Evolutionary conservation across 768 basidiomycete species (phyloP).

Genomic region (Phallus indusiatus): DNA sequence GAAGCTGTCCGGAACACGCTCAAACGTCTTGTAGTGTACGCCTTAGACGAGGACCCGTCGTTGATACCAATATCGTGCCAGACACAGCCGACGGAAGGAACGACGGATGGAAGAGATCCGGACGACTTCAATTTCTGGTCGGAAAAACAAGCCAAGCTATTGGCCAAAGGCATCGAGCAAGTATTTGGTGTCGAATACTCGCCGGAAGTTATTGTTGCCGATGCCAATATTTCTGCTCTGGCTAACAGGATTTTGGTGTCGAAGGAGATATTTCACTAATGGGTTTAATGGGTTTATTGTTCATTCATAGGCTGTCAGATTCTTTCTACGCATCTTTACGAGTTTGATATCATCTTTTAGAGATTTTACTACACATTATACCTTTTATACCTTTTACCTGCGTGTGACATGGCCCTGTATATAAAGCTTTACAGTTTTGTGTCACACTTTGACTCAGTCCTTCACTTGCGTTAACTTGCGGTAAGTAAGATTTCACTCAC

Average conservation of each 20-base stretch:
- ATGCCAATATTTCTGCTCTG: conserved; percentile 83
- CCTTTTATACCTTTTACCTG: too few relatives aligned
- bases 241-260: conserved; percentile 78
- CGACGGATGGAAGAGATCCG: conserved; percentile 47
- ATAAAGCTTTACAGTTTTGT: too few relatives aligned
- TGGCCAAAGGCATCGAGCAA: conserved; percentile 68
- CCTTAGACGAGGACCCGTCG: conserved; percentile 78
- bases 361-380: too few relatives aligned
- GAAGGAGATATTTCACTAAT: conserved; percentile 36
- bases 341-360: neutral
- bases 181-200: conserved; percentile 85
- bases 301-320: neutral
- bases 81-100: conserved; percentile 19
- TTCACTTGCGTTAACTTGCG: too few relatives aligned
- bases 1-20: conserved; percentile 55
- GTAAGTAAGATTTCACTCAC: too few relatives aligned
- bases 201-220: conserved; percentile 84
- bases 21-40: conserved; percentile 71
- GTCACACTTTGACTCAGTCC: too few relatives aligned
- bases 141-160: conserved; percentile 80
- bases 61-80: conserved; percentile 68
- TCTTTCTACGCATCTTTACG: neutral
- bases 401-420: too few relatives aligned
- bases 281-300: neutral
- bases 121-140: conserved; percentile 97